A percentile compares a stretch with the other conserved stretches of the same genome.
Conservation (phyloP, 139 green algal species). For the Coelastrella sp. region DNA sequence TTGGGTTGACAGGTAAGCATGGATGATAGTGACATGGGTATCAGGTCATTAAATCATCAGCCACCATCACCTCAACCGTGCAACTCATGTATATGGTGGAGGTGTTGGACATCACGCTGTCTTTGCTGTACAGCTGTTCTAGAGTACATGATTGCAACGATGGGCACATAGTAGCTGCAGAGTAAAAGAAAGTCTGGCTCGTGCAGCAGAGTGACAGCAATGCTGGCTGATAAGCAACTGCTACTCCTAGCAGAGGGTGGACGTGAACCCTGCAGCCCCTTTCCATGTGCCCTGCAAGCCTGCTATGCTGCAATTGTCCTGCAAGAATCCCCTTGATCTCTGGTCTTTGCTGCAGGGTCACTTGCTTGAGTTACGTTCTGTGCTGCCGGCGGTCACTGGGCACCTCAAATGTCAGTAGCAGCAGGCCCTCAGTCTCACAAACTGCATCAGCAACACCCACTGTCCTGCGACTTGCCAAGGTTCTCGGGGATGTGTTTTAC, state of each 20-base stretch:
- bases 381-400: conserved; percentile 41
- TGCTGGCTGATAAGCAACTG: too few relatives aligned
- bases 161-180: too few relatives aligned
- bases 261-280: too few relatives aligned
- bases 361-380: conserved; percentile 24
- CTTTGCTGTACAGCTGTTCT: too few relatives aligned
- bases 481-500: conserved; percentile 41
- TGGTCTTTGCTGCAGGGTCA: background rate
- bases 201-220: too few relatives aligned
- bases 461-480: conserved; percentile 21
- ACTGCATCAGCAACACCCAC: background rate
- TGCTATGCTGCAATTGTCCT: background rate
- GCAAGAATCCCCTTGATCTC: background rate
- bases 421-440: background rate
- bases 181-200: too few relatives aligned
- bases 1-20: conserved; percentile 41
- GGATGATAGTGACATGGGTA: background rate
- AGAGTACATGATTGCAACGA: too few relatives aligned
- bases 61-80: background rate
- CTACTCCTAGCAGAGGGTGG: too few relatives aligned
- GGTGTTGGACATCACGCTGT: too few relatives aligned
- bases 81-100: background rate
- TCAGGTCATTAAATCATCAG: background rate
- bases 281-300: too few relatives aligned
- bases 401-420: background rate